Conservation (phyloP, 2,329 filamentous ascomycete genomes). For the Sarocladiaceae sp. region DNA sequence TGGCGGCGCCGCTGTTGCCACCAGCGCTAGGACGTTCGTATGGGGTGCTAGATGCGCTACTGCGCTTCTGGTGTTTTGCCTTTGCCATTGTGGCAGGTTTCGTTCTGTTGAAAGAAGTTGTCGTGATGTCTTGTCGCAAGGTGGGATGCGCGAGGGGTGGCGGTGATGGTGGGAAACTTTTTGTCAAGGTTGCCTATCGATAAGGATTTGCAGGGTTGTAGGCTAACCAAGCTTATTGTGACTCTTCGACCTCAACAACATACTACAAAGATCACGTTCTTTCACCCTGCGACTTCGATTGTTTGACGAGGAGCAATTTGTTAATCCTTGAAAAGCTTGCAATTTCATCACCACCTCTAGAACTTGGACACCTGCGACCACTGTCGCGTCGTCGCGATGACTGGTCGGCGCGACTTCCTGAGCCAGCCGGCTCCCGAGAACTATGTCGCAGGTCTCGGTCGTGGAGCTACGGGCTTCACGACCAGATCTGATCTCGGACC, state of each 20-base stretch:
- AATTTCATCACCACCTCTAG: too few relatives aligned
- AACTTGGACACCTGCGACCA: not conserved
- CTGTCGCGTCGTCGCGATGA: slow-evolving; percentile 31
- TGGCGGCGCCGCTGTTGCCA: slow-evolving; percentile 21
- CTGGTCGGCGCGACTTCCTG: slow-evolving; percentile 75
- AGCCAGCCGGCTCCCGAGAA: slow-evolving; percentile 82
- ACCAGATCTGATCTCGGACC: slow-evolving; percentile 95
- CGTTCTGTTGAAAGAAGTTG: slow-evolving; percentile 3
- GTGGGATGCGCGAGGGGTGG: slow-evolving; percentile 16
- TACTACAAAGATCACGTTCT: not conserved
- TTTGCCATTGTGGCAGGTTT: slow-evolving; percentile 45
- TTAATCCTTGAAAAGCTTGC: too few relatives aligned
- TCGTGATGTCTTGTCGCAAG: not conserved
- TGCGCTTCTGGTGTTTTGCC: slow-evolving; percentile 47
- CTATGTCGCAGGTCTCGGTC: slow-evolving; percentile 92
- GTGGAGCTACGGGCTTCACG: slow-evolving; percentile 97
- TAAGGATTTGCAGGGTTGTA: slow-evolving; percentile 9
- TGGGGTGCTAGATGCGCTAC: slow-evolving; percentile 36
- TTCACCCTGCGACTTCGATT: too few relatives aligned
- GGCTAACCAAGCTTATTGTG: not conserved
- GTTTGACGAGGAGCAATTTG: too few relatives aligned
- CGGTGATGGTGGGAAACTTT: slow-evolving; percentile 17
- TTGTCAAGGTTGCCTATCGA: slow-evolving; percentile 18
- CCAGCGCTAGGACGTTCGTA: slow-evolving; percentile 35
- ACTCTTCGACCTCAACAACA: not conserved